These are phyloP conservation scores for Scedosporium boydii DNA, from an alignment of 2,329 filamentous ascomycete species.

Conservation along the genomic window DNA sequence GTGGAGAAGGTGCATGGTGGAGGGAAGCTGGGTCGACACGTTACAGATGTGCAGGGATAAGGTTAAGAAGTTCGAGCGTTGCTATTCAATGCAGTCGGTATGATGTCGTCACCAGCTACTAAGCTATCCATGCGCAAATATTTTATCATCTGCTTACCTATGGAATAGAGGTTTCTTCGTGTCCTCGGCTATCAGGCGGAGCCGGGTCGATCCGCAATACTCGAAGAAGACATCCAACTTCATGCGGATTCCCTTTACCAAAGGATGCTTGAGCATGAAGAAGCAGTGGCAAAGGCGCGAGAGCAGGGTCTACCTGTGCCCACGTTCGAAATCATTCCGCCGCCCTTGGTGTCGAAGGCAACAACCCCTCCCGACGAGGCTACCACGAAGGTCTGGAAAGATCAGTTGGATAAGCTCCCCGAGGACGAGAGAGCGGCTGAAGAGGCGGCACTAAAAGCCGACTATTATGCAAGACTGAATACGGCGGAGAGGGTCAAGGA, in stretches of 20 bases:
- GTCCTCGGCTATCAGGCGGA: constrained; percentile 77
- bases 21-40: constrained; percentile 56
- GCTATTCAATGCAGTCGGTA: constrained; percentile 81
- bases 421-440: constrained; percentile 52
- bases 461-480: constrained; percentile 50
- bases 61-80: constrained; percentile 70
- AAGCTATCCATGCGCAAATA: background rate
- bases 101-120: constrained; percentile 15
- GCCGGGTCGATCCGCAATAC: constrained; percentile 50
- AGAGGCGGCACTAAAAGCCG: constrained; percentile 53
- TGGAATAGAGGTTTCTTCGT: constrained; percentile 67
- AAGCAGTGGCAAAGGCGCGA: constrained; percentile 59
- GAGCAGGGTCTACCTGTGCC: constrained; percentile 49
- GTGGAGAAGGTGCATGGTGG: constrained; percentile 72
- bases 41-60: constrained; percentile 75
- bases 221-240: constrained; percentile 89
- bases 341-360: constrained; percentile 5
- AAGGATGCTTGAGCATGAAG: constrained; percentile 76
- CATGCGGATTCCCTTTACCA: constrained; percentile 88
- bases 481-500: constrained; percentile 47
- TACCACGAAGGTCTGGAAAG: constrained; percentile 37
- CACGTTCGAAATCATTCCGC: constrained; percentile 45
- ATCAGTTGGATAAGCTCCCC: constrained; percentile 47
- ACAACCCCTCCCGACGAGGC: constrained; percentile 14
- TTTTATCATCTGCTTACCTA: background rate